Percentiles rank a stretch among this genome's conserved stretches.
Evolutionary conservation across 805 yeast species (phyloP).

Genomic region (Tetrapisispora iriomotensis): DNA sequence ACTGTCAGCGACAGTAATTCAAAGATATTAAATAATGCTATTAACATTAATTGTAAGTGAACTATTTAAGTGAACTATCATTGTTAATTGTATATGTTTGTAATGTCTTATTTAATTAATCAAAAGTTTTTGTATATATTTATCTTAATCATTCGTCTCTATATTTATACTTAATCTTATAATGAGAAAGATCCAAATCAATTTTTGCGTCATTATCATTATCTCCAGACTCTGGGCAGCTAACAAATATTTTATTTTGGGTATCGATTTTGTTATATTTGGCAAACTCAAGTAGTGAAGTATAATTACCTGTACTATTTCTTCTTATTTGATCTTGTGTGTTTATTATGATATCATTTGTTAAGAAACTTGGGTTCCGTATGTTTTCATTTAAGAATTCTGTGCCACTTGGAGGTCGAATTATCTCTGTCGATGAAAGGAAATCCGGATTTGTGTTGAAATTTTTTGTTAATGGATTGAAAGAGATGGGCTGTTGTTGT

Average conservation of each 20-base stretch:
- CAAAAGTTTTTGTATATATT: too few relatives aligned
- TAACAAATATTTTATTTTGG: slow-evolving; percentile 17
- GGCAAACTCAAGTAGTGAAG: slow-evolving; percentile 15
- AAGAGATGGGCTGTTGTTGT: slow-evolving; percentile 2
- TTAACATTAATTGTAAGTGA: too few relatives aligned
- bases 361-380: neutral
- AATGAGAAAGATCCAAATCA: slow-evolving; percentile 8
- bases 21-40: too few relatives aligned
- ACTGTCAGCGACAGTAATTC: too few relatives aligned
- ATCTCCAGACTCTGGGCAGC: slow-evolving; percentile 17
- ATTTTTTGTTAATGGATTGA: too few relatives aligned
- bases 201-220: slow-evolving; percentile 11
- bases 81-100: too few relatives aligned
- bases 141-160: neutral
- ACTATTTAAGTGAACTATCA: too few relatives aligned
- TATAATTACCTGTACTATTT: slow-evolving; percentile 16
- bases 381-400: neutral
- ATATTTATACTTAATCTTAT: neutral
- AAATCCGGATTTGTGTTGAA: neutral
- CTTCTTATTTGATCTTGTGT: slow-evolving; percentile 25
- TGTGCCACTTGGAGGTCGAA: too few relatives aligned
- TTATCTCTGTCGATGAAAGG: too few relatives aligned
- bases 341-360: slow-evolving; percentile 5
- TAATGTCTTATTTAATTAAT: too few relatives aligned
- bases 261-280: slow-evolving; percentile 11